Evolutionary conservation across 2,329 filamentous ascomycete species (phyloP).

Genomic region (Claviceps paspali): DNA sequence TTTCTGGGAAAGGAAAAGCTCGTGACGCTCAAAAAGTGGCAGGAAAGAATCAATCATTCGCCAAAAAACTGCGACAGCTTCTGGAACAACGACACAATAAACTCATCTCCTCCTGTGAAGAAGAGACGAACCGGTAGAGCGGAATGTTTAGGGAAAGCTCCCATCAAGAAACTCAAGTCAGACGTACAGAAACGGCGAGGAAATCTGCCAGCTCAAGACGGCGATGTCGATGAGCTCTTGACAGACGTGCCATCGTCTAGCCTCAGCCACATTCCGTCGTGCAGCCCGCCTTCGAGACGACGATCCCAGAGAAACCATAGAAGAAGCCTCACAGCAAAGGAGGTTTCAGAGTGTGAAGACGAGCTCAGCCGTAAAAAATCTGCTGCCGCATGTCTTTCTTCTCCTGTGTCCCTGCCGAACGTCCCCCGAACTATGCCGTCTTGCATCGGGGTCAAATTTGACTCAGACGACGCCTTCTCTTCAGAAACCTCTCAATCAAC

Average conservation of each 20-base stretch:
- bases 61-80: slow-evolving; percentile 7
- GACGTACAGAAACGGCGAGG: slow-evolving; percentile 3
- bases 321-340: neutral
- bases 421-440: neutral
- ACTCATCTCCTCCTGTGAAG: slow-evolving; percentile 8
- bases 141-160: slow-evolving; percentile 18
- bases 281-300: slow-evolving; percentile 6
- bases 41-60: slow-evolving; percentile 9
- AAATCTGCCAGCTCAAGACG: neutral
- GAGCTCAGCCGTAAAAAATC: slow-evolving; percentile 5
- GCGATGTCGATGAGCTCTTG: slow-evolving; percentile 9
- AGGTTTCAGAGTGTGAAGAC: slow-evolving; percentile 5
- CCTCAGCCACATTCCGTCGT: neutral
- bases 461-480: neutral
- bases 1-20: slow-evolving; percentile 19
- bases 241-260: slow-evolving; percentile 2
- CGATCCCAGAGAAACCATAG: slow-evolving; percentile 6
- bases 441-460: neutral
- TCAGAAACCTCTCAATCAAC: slow-evolving; percentile 2
- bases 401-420: slow-evolving; percentile 14
- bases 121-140: slow-evolving; percentile 14
- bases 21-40: slow-evolving; percentile 18
- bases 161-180: slow-evolving; percentile 15
- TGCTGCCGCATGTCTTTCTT: slow-evolving; percentile 12
- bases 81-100: slow-evolving; percentile 8